A percentile compares a stretch with the other conserved stretches of the same genome.
Evolutionary conservation across 2,329 filamentous ascomycete species (phyloP).

Genomic region (Monilinia fructicola): DNA sequence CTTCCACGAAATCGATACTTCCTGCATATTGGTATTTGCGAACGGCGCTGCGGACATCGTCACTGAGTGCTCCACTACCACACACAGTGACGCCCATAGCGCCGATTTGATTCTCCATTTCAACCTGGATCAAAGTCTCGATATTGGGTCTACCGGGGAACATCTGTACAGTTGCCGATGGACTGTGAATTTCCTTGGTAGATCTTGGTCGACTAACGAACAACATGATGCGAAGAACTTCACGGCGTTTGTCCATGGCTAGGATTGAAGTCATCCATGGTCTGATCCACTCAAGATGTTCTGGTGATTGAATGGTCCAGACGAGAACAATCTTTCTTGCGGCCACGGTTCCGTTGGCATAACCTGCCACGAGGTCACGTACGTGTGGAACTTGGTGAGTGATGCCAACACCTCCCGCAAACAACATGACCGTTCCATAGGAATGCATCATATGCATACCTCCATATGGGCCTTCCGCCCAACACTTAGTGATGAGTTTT

Average conservation of each 20-base stretch:
- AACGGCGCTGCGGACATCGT: conserved; percentile 70
- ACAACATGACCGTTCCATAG: conserved; percentile 76
- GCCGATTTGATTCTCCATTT: conserved; percentile 73
- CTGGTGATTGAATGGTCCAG: conserved; percentile 76
- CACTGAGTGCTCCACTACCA: conserved; percentile 70
- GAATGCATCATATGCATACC: conserved; percentile 69
- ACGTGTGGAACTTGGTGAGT: conserved; percentile 77
- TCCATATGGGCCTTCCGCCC: conserved; percentile 76
- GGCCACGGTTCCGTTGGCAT: conserved; percentile 66
- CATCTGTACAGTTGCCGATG: conserved; percentile 77
- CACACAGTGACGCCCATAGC: conserved; percentile 74
- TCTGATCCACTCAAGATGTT: conserved; percentile 80
- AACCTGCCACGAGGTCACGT: conserved; percentile 68
- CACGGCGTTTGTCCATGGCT: conserved; percentile 70
- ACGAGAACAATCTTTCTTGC: conserved; percentile 71
- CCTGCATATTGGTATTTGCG: conserved; percentile 62
- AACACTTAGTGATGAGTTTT: conserved; percentile 61
- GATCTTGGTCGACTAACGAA: conserved; percentile 74
- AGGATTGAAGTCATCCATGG: conserved; percentile 82
- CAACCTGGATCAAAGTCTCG: conserved; percentile 67
- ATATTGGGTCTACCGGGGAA: conserved; percentile 78
- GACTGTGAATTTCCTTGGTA: conserved; percentile 78
- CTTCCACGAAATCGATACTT: conserved; percentile 75
- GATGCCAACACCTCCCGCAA: conserved; percentile 78
- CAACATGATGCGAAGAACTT: conserved; percentile 73